Evolutionary conservation across 805 yeast species (phyloP), one percentile per base, ranked within the genome.

Genomic region (Candida loeiensis): DNA sequence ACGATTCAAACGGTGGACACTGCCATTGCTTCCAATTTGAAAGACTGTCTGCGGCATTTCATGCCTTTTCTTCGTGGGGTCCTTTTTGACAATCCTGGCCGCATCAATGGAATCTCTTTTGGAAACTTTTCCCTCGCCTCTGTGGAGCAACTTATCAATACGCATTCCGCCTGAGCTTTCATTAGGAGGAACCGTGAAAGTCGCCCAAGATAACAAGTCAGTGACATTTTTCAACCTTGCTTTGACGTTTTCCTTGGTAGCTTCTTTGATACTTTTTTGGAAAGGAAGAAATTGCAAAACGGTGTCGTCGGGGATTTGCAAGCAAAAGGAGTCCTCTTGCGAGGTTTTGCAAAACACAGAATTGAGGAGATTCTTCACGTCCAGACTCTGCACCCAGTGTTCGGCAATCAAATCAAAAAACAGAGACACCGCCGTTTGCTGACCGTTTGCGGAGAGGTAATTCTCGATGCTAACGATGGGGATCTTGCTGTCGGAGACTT

Each of bases 331-430:
- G 12, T 56, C 50, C 0, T 35, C 26, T 1, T 47, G 35, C 36
- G 61, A 59, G 3, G 68, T 53, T 3, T 73, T 66, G 44, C 80
- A 76, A 44, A 71, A 71, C 1, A 57, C 55, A 0, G 77, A 72
- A 34, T 64, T 64, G 2, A 72, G 45, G 24, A 75, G 54, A 20
- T 58, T 56, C 12, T 54, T 51, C 36, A 63, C 55, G 11, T 59
- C 54, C 9, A 63, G 43, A 6, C 54, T 55, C 16, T 53, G 50
- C 2, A 63, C 48, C 79, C 77, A 74, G 9, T 53, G 55, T 18
- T 50, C 48, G 0, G 76, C 72, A 49, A 74, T 59, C 1, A 48
- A 43, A 44, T 73, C 77, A 49, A 74, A 71, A 37, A 70, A 63
- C 8, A 40, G 34, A 17, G 48, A 48, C 7, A 40, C 33, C 2